phyloP scores from a whole-genome alignment of 106 monocot species.

The Phalaenopsis aphrodite region DNA sequence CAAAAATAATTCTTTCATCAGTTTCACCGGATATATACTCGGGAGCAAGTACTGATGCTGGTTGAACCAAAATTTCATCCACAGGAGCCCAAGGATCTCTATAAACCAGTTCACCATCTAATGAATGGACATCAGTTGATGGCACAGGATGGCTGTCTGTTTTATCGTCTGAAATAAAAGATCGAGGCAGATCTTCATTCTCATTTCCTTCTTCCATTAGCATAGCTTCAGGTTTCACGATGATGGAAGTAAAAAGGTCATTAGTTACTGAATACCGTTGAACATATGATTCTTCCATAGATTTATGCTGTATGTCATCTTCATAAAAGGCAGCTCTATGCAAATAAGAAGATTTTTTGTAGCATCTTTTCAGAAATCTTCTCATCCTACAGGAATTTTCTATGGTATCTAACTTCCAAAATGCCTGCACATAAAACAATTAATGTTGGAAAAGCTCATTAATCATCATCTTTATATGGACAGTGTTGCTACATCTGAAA shows the following conservation, averaged over 20 bases:
- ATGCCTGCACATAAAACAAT: slow-evolving; percentile 32
- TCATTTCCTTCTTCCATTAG: slow-evolving; percentile 50
- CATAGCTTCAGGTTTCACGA: slow-evolving; percentile 60
- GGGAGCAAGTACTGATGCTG: slow-evolving; percentile 38
- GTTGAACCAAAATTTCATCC: slow-evolving; percentile 46
- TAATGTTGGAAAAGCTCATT: slow-evolving; percentile 3
- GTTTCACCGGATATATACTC: slow-evolving; percentile 63
- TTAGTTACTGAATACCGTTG: slow-evolving; percentile 27
- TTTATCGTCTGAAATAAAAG: slow-evolving; percentile 18
- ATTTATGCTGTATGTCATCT: slow-evolving; percentile 27
- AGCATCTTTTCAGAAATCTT: slow-evolving; percentile 76
- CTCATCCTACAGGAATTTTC: slow-evolving; percentile 93
- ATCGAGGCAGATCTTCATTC: slow-evolving; percentile 41
- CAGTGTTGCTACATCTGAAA: neutral
- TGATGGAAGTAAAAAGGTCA: slow-evolving; percentile 37
- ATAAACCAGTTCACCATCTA: slow-evolving; percentile 19
- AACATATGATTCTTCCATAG: slow-evolving; percentile 24
- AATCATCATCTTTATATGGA: neutral
- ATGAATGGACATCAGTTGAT: slow-evolving; percentile 23
- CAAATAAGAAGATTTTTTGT: slow-evolving; percentile 58
- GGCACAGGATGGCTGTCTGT: slow-evolving; percentile 20
- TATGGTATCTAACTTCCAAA: slow-evolving; percentile 75
- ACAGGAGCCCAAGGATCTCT: slow-evolving; percentile 27
- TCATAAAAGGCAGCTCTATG: slow-evolving; percentile 62
- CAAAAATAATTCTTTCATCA: slow-evolving; percentile 89